Percentiles rank a stretch among this genome's conserved stretches.
Evolutionary conservation across 1,284 basidiomycete genomes (phyloP).

Genomic region (Malassezia vespertilionis): DNA sequence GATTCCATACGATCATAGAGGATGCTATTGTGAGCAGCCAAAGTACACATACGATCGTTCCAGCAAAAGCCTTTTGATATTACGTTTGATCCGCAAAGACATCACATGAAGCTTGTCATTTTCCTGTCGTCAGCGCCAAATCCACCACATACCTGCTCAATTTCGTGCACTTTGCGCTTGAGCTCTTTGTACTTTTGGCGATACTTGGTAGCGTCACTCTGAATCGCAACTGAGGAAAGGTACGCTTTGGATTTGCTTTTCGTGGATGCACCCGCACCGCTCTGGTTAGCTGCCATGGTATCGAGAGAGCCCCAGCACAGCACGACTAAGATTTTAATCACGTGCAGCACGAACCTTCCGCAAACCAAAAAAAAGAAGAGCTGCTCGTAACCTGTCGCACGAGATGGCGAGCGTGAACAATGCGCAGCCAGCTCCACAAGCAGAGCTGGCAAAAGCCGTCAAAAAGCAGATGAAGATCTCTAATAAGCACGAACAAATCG

Average conservation of each 20-base stretch:
- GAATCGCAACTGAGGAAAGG: slow-evolving; percentile 39
- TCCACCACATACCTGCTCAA: slow-evolving; percentile 59
- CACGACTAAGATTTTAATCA: too few species aligned
- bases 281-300: slow-evolving; percentile 15
- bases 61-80: slow-evolving; percentile 74
- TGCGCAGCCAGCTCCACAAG: slow-evolving; percentile 4
- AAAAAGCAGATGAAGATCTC: slow-evolving; percentile 9
- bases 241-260: slow-evolving; percentile 42
- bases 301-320: background rate
- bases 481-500: slow-evolving; percentile 4
- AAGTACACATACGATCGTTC: slow-evolving; percentile 66
- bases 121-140: slow-evolving; percentile 53
- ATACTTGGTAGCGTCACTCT: slow-evolving; percentile 69
- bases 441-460: slow-evolving; percentile 11
- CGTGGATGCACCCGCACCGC: background rate
- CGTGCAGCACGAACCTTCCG: too few species aligned
- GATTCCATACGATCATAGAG: slow-evolving; percentile 36
- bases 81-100: slow-evolving; percentile 67
- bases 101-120: slow-evolving; percentile 76
- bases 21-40: slow-evolving; percentile 14
- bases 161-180: slow-evolving; percentile 75
- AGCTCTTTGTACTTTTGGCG: slow-evolving; percentile 78
- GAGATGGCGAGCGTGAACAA: slow-evolving; percentile 12
- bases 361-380: too few species aligned
- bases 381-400: too few species aligned